A percentile compares a stretch with the other conserved stretches of the same genome.
Conservation (phyloP, 2,329 filamentous ascomycete genomes). For the Graphium sp. region DNA sequence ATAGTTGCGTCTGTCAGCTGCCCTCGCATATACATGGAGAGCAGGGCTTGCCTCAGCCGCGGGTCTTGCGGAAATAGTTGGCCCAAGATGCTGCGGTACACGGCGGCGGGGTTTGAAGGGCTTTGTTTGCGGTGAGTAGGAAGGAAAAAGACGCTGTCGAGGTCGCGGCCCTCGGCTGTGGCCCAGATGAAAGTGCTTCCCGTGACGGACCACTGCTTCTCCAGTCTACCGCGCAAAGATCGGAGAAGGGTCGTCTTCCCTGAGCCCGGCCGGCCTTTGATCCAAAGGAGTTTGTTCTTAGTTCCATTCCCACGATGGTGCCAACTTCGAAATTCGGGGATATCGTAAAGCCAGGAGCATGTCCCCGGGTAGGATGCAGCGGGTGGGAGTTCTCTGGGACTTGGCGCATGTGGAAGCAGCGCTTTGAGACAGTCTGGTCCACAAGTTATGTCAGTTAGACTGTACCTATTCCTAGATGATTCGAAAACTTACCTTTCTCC, state of each 20-base stretch:
- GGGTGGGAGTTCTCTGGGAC: slow-evolving; percentile 7
- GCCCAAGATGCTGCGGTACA: slow-evolving; percentile 12
- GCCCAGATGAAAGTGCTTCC: slow-evolving; percentile 12
- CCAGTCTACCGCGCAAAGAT: slow-evolving; percentile 11
- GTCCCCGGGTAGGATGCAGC: slow-evolving; percentile 11
- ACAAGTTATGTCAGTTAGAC: background rate
- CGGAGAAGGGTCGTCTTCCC: slow-evolving; percentile 13
- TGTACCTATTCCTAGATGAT: background rate
- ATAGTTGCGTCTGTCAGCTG: slow-evolving; percentile 5
- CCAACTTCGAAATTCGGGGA: slow-evolving; percentile 14
- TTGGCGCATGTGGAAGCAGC: slow-evolving; percentile 5
- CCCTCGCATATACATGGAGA: slow-evolving; percentile 6
- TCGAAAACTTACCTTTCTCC: slow-evolving; percentile 6
- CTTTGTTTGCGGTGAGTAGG: slow-evolving; percentile 4
- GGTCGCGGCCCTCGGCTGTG: slow-evolving; percentile 9
- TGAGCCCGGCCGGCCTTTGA: slow-evolving; percentile 13
- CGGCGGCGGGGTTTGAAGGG: slow-evolving; percentile 7
- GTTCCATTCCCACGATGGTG: slow-evolving; percentile 11
- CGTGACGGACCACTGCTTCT: slow-evolving; percentile 11
- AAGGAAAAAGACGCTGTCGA: slow-evolving; percentile 8
- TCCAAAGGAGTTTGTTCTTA: slow-evolving; percentile 14
- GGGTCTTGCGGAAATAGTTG: slow-evolving; percentile 14
- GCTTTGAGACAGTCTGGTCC: slow-evolving; percentile 10
- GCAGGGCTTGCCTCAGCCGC: slow-evolving; percentile 10
- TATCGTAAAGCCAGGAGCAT: slow-evolving; percentile 14